Evolutionary conservation across 768 basidiomycete species (phyloP), one percentile per base, ranked within the genome.

Genomic region (Gymnopilus junonius): DNA sequence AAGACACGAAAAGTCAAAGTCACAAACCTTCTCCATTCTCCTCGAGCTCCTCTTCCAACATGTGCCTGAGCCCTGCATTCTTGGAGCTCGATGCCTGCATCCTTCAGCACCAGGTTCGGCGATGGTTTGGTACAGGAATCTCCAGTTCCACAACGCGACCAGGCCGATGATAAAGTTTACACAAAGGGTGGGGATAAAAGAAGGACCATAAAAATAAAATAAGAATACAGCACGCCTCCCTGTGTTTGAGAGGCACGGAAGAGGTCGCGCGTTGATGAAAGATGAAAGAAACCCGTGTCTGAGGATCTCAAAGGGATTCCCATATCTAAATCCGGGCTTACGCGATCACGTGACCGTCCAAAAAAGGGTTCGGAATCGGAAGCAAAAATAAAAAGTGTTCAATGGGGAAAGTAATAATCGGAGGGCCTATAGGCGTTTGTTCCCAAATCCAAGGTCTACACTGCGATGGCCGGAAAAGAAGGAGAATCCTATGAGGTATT

Each of bases 1-100:
- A 17, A 35, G 14, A 14, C 27, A 29, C 17, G 11, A 55, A 40
- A 27, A 25, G 21, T 6, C n/a, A 25, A 58, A 37, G n/a, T 56
- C 8, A 27, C 55, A 23, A 39, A 62, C 61, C 61, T 46, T 54
- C 42, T n/a, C 45, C 61, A 6, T 25, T 15, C 2, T 56, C 35
- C 10, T 46, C 54, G 15, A 37, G 32, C 8, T 62, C 61, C 35
- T 61, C 60, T 10, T 62, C 61, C 40, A 62, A 34, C 61, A 62
- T 56, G 12, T n/a, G 45, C 55, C 27, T 27, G 8, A 55, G 27
- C 3, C 43, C 61, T 39, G 39, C 45, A 15, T n/a, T 62, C 46
- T 55, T 62, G n/a, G 58, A 59, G 46, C 46, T 27, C 15, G 59
- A 60, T 31, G 59, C 46, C n/a, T 61, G 29, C 60, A 55, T 43